A percentile compares a stretch with the other conserved stretches of the same genome.
Conservation (phyloP, 2,329 filamentous ascomycete genomes). For the Ilyonectria mors-panacis region DNA sequence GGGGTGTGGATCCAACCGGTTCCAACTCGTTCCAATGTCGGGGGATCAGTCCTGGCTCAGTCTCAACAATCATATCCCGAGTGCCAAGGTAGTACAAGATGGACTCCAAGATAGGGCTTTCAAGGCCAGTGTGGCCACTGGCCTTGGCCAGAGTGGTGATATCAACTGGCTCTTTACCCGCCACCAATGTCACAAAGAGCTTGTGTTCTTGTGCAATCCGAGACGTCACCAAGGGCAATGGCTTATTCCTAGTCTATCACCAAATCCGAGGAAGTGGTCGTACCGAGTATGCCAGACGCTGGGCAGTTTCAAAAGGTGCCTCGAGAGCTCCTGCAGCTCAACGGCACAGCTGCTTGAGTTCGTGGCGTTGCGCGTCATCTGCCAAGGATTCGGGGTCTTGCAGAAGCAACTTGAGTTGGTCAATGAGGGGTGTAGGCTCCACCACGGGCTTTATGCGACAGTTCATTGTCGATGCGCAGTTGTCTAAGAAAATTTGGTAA, state of each 20-base stretch:
- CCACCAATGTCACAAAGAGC: neutral
- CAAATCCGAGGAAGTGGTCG: neutral
- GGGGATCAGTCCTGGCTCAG: constrained; percentile 1
- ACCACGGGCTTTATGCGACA: neutral
- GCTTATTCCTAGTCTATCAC: neutral
- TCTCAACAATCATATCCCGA: constrained; percentile 25
- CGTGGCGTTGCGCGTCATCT: neutral
- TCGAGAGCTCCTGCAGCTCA: neutral
- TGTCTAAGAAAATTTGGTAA: neutral
- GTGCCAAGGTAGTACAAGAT: neutral
- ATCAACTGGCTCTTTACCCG: neutral
- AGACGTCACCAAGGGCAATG: neutral
- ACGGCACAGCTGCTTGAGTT: neutral
- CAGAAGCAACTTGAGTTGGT: neutral
- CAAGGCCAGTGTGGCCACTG: neutral
- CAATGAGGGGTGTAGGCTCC: neutral
- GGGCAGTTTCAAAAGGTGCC: neutral
- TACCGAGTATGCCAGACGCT: neutral
- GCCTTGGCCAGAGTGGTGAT: neutral
- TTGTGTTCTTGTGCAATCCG: neutral
- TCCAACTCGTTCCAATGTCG: no score
- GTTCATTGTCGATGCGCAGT: no score
- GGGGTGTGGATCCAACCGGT: no score
- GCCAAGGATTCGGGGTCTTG: neutral
- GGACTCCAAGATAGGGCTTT: neutral